phyloP scores from a whole-genome alignment of 148 eudicot genomes.

The Camellia sinensis region DNA sequence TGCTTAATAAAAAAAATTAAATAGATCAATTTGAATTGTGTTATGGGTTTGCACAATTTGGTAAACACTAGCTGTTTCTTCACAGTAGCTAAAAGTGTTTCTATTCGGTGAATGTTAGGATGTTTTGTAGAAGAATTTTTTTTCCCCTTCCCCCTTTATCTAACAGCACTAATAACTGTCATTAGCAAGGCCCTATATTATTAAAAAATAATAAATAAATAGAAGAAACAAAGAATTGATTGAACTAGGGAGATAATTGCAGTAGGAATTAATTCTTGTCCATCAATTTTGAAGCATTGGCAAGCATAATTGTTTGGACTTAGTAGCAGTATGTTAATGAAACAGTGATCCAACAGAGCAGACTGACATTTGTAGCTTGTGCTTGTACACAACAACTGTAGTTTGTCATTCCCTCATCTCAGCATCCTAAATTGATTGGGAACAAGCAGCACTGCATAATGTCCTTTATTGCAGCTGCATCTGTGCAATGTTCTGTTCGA shows the following conservation, averaged over 20 bases:
- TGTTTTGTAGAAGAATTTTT: background rate
- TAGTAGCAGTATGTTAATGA: too few species aligned
- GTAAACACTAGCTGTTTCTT: background rate
- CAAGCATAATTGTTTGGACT: background rate
- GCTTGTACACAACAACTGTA: too few species aligned
- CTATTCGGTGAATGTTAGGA: background rate
- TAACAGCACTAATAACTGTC: background rate
- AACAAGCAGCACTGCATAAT: background rate
- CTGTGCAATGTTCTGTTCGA: background rate
- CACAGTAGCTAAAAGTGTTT: background rate
- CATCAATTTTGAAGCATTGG: background rate
- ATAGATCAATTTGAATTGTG: too few species aligned
- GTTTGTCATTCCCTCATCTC: background rate
- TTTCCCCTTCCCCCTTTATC: background rate
- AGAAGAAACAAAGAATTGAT: background rate
- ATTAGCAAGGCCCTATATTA: too few species aligned
- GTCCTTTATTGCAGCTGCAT: background rate
- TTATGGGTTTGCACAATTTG: too few species aligned
- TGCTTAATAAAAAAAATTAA: background rate
- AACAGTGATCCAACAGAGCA: too few species aligned
- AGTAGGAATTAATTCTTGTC: background rate
- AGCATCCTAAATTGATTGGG: background rate
- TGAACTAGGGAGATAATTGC: background rate
- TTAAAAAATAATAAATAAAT: too few species aligned
- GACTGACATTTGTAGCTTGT: too few species aligned